phyloP scores from a whole-genome alignment of 2,329 filamentous ascomycete genomes.

The Venturia effusa region DNA sequence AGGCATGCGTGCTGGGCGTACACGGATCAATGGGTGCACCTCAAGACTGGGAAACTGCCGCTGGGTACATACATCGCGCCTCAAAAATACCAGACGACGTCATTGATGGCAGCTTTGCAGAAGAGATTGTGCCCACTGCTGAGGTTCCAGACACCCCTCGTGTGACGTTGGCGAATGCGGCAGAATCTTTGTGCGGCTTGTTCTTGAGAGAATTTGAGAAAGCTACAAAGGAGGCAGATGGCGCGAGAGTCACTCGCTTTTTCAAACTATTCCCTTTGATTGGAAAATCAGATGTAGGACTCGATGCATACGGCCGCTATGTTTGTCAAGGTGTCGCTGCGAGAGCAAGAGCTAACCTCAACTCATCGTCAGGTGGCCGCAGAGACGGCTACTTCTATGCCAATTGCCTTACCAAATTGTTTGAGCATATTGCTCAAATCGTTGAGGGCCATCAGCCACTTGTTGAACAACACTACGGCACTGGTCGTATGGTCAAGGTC shows the following conservation, averaged over 20 bases:
- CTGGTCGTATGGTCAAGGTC: constrained; percentile 86
- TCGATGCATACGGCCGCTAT: constrained; percentile 92
- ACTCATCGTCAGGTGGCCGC: constrained; percentile 49
- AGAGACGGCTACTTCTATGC: constrained; percentile 86
- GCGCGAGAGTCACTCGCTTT: constrained; percentile 82
- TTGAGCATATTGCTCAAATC: constrained; percentile 96
- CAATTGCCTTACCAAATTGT: constrained; percentile 78
- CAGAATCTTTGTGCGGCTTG: constrained; percentile 78
- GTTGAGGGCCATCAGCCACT: constrained; percentile 83
- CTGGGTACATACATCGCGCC: constrained; percentile 76
- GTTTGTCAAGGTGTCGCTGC: constrained; percentile 91
- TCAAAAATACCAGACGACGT: constrained; percentile 72
- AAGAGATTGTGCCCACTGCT: constrained; percentile 85
- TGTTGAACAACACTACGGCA: constrained; percentile 88
- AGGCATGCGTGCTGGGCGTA: constrained; percentile 89
- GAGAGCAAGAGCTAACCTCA: constrained; percentile 69
- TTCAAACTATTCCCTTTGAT: constrained; percentile 98
- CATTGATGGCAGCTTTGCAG: constrained; percentile 73
- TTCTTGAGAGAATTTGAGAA: constrained; percentile 94
- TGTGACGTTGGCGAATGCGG: constrained; percentile 74
- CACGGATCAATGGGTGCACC: constrained; percentile 94
- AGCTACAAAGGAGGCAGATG: constrained; percentile 77
- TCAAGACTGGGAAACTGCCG: constrained; percentile 97
- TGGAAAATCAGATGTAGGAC: constrained; percentile 72
- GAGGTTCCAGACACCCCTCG: constrained; percentile 89